Evolutionary conservation across 257 asterid species (phyloP), one percentile per base, ranked within the genome.

Genomic region (Solanum arcanum): DNA sequence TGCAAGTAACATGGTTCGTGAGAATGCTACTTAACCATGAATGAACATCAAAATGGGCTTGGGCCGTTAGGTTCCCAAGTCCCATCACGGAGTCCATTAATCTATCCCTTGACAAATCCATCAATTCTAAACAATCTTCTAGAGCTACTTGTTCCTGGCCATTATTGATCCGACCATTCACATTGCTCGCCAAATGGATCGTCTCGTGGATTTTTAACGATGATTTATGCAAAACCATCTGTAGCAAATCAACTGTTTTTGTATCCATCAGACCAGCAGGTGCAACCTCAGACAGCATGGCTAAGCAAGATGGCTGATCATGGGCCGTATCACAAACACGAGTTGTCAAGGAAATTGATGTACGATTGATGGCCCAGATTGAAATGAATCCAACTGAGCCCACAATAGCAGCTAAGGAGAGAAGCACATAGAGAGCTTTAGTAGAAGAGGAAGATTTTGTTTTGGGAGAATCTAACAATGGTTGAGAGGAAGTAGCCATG

Each of bases 11-110:
- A 56, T 88, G 90, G 89, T 90, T 86, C 0, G 91, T 90, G 0
- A 90, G 86, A 9, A 90, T 90, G 46, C 90, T 86, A 12, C 90
- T 82, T 25, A 90, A 84, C 91, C 91, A 90, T 1, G 91, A 25
- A 75, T 87, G 92, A 86, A 60, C 80, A 11, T 89, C 89, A 9
- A 87, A 87, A 6, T 86, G 83, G n/a, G 83, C 88, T 11, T 29
- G 37, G 78, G 35, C 31, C 7, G 91, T 42, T 18, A 68, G 47
- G 86, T 81, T 87, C 52, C 88, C 86, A 1, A 86, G 89, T 35
- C 73, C 83, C 49, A 86, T 9, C 88, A 90, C 86, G 33, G 92
- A 90, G 70, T 90, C 90, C 82, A 80, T 31, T 0, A 90, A 39
- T 69, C 89, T 68, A 37, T 89, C 92, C 80, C 66, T 39, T 12